Evolutionary conservation across 2,329 filamentous ascomycete species (phyloP).

Genomic region (Pseudopithomyces chartarum): DNA sequence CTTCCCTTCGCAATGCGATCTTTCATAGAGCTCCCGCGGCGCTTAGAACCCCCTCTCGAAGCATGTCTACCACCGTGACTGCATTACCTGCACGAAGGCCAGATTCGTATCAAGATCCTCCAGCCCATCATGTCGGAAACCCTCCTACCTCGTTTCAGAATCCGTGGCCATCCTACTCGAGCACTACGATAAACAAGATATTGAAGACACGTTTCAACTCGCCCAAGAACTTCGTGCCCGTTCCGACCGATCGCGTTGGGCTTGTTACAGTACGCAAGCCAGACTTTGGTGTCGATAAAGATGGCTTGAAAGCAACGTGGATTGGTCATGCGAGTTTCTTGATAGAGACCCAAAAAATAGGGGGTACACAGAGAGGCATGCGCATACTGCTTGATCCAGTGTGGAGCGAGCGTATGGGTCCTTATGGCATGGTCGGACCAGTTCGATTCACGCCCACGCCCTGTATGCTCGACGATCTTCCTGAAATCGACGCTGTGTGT

Average conservation of each 20-base stretch:
- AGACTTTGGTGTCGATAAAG: constrained; percentile 42
- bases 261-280: constrained; percentile 51
- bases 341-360: constrained; percentile 47
- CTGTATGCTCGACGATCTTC: constrained; percentile 55
- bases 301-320: constrained; percentile 55
- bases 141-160: constrained; percentile 55
- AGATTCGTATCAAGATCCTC: constrained; percentile 24
- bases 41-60: not conserved
- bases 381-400: constrained; percentile 60
- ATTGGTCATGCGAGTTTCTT: constrained; percentile 58
- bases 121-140: constrained; percentile 49
- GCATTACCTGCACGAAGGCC: constrained; percentile 25
- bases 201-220: constrained; percentile 45
- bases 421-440: constrained; percentile 54
- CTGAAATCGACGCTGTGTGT: constrained; percentile 56
- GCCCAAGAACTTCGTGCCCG: constrained; percentile 53
- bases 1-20: not conserved
- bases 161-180: constrained; percentile 54
- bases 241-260: constrained; percentile 48
- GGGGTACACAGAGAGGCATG: constrained; percentile 43
- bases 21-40: not conserved
- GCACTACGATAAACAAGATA: constrained; percentile 26
- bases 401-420: constrained; percentile 56
- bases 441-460: constrained; percentile 59
- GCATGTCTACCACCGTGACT: constrained; percentile 3